These are phyloP conservation scores for Cochlearia excelsa DNA, from an alignment of 345 rosid genomes.

Conservation along the genomic window DNA sequence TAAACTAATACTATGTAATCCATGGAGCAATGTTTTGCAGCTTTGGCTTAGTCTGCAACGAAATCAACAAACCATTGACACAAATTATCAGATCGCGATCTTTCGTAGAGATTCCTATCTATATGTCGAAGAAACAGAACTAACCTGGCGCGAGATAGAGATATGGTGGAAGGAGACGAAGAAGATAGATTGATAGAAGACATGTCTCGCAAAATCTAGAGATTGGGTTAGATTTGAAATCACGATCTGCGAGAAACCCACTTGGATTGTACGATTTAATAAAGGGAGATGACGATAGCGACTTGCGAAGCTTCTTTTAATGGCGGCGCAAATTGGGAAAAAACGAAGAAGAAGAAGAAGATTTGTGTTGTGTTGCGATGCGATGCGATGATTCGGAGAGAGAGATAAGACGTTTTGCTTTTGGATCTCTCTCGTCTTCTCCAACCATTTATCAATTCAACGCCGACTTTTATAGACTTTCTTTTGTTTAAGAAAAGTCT, in stretches of 20 bases:
- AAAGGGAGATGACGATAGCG: slow-evolving; percentile 25
- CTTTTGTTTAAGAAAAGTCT: no score
- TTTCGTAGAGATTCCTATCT: not conserved
- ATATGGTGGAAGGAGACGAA: slow-evolving; percentile 38
- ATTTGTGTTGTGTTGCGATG: not conserved
- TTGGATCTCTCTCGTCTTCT: slow-evolving; percentile 7
- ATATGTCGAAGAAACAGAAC: not conserved
- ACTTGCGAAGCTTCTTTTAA: slow-evolving; percentile 11
- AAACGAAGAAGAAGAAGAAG: not conserved
- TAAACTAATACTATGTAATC: slow-evolving; percentile 36
- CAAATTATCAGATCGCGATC: not conserved
- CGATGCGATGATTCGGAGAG: slow-evolving; percentile 7
- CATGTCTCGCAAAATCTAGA: slow-evolving; percentile 32
- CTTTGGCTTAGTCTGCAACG: slow-evolving; percentile 42
- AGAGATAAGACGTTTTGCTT: slow-evolving; percentile 31
- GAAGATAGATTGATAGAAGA: slow-evolving; percentile 44
- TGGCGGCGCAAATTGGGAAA: slow-evolving; percentile 24
- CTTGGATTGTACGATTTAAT: slow-evolving; percentile 6
- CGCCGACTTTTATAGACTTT: slow-evolving; percentile 29
- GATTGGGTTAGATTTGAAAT: not conserved
- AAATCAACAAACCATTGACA: slow-evolving; percentile 19
- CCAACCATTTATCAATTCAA: slow-evolving; percentile 1
- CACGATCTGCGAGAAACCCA: slow-evolving; percentile 13
- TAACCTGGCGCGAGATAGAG: slow-evolving; percentile 42
- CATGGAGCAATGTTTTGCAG: slow-evolving; percentile 44